Conservation (phyloP, 768 basidiomycete species). For the Hypholoma sublateritium region DNA sequence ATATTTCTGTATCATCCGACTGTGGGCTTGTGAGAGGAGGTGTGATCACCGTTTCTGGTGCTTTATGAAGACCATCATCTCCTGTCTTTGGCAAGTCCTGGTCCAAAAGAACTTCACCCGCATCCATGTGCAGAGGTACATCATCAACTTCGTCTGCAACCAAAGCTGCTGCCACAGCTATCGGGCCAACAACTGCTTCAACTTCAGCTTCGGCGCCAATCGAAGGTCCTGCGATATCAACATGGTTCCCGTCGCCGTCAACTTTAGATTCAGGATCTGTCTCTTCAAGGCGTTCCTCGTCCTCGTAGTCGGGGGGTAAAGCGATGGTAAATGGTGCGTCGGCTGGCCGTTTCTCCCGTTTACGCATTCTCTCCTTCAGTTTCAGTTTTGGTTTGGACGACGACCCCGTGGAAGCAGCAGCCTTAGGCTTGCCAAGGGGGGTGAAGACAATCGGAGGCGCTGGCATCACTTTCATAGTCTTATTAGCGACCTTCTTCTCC, state of each 20-base stretch:
- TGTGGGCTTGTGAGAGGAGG: too few relatives aligned
- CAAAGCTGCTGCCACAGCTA: too few relatives aligned
- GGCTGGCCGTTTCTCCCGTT: conserved; percentile 25
- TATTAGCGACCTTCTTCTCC: conserved; percentile 23
- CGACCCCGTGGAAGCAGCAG: neutral
- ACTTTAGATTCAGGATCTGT: neutral
- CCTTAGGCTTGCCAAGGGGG: neutral
- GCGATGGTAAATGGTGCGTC: conserved; percentile 29
- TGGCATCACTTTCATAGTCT: conserved; percentile 1
- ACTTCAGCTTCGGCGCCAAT: too few relatives aligned
- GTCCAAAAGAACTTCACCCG: too few relatives aligned
- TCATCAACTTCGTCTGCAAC: too few relatives aligned
- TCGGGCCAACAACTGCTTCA: too few relatives aligned
- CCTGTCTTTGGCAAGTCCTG: too few relatives aligned
- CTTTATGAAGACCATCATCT: too few relatives aligned
- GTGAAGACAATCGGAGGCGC: neutral
- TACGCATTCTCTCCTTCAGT: conserved; percentile 36
- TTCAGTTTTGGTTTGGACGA: conserved; percentile 24
- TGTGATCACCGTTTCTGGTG: too few relatives aligned
- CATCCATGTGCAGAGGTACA: too few relatives aligned
- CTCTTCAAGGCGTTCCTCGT: conserved; percentile 25
- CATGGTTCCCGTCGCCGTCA: neutral
- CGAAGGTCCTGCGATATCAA: too few relatives aligned
- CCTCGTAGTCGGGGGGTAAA: conserved; percentile 26
- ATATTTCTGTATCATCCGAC: too few relatives aligned